phyloP scores from a whole-genome alignment of 805 yeast species.

The Kluyveromyces nonfermentans region DNA sequence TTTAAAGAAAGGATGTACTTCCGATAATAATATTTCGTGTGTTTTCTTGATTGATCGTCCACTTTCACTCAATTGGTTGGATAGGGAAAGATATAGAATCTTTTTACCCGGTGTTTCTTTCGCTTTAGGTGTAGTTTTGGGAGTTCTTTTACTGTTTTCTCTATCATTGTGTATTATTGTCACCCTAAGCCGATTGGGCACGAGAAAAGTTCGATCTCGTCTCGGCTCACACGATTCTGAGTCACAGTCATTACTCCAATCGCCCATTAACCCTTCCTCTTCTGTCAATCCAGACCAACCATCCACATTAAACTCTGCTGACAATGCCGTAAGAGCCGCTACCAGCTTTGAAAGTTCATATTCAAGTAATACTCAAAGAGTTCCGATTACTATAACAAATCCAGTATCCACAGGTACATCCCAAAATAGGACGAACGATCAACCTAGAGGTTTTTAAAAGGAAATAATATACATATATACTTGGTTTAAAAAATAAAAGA shows the following conservation, averaged over 20 bases:
- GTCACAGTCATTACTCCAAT: background rate
- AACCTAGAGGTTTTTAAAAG: background rate
- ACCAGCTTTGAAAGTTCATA: slow-evolving; percentile 4
- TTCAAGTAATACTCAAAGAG: slow-evolving; percentile 2
- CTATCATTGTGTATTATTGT: slow-evolving; percentile 6
- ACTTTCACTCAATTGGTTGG: slow-evolving; percentile 55
- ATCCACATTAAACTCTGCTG: background rate
- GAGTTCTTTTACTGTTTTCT: slow-evolving; percentile 33
- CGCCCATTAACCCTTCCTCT: background rate
- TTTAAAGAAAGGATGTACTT: slow-evolving; percentile 52
- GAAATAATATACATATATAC: no score
- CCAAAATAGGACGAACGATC: background rate
- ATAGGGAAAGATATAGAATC: slow-evolving; percentile 41
- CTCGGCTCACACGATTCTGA: background rate
- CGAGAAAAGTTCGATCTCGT: background rate
- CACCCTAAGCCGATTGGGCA: background rate
- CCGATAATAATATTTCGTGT: slow-evolving; percentile 35
- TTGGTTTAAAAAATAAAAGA: no score
- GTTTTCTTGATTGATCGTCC: slow-evolving; percentile 61
- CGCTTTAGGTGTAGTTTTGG: slow-evolving; percentile 56
- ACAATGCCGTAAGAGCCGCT: background rate
- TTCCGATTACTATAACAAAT: background rate
- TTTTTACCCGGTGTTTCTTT: slow-evolving; percentile 61
- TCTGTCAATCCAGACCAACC: background rate
- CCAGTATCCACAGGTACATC: background rate